Evolutionary conservation across 1,284 basidiomycete genomes (phyloP).

Genomic region (Leccinum variabile): DNA sequence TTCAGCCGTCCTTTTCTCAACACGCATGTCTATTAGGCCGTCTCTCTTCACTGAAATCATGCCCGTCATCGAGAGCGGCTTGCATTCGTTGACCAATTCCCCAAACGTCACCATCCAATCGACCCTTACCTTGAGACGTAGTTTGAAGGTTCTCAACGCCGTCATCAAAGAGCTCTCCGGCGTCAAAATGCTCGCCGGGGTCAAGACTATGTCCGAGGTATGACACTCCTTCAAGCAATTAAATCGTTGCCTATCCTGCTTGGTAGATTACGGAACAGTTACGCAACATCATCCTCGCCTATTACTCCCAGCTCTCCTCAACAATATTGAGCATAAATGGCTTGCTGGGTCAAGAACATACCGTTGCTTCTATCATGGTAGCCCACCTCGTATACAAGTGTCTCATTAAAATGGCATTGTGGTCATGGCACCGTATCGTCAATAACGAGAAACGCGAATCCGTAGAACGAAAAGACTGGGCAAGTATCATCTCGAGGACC

Average conservation of each 20-base stretch:
- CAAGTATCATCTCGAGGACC: constrained; percentile 33
- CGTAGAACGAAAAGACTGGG: constrained; percentile 53
- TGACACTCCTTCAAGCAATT: constrained; percentile 10
- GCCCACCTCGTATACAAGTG: constrained; percentile 72
- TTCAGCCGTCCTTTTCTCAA: background rate
- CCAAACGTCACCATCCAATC: constrained; percentile 43
- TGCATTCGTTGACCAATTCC: constrained; percentile 49
- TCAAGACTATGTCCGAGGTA: constrained; percentile 65
- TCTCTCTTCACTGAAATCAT: constrained; percentile 60
- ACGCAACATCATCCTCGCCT: constrained; percentile 50
- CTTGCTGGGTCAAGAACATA: constrained; percentile 40
- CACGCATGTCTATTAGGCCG: constrained; percentile 47
- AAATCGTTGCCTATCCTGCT: constrained; percentile 5
- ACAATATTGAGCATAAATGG: constrained; percentile 45
- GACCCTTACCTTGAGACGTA: constrained; percentile 57
- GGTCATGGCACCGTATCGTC: constrained; percentile 65
- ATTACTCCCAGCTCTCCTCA: constrained; percentile 54
- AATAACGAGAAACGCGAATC: constrained; percentile 44
- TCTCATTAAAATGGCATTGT: constrained; percentile 61
- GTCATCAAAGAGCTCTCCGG: constrained; percentile 67
- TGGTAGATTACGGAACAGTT: constrained; percentile 56
- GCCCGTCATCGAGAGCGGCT: constrained; percentile 49
- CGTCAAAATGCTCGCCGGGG: constrained; percentile 65
- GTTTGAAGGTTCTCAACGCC: constrained; percentile 60
- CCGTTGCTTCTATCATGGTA: constrained; percentile 53